Evolutionary conservation across 495 filamentous ascomycete genomes (phyloP), one percentile per base, ranked within the genome.

Genomic region (Penicillium angulare): DNA sequence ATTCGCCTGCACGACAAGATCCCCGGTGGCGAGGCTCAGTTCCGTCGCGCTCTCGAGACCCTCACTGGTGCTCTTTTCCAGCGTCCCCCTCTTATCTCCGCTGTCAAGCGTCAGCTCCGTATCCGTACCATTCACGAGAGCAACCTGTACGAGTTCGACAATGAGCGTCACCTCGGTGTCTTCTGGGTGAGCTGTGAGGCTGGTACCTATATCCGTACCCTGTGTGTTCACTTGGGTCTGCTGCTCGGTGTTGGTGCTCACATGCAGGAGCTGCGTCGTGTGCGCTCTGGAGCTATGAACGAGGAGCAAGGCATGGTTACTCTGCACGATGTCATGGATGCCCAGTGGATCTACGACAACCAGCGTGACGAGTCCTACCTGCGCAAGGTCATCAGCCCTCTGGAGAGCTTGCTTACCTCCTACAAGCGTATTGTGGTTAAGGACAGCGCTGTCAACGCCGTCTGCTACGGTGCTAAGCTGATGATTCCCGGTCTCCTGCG

Each of bases 161-260:
- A 97, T 67, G 91, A 97, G 49, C 84, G 93, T 52, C 89, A 97
- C 64, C 81, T 98, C n/a, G 95, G 87, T 69, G 91, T 97, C 26
- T 98, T 98, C 82, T 97, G 93, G 93, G 95, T 97, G 50, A 92
- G 88, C 71, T 98, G 93, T 69, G 93, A 98, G 72, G 93, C 93
- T 52, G 93, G 93, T 63, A 97, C 93, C 26, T 98, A 98, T 65
- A 97, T 98, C 66, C 87, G 93, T 72, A 97, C 95, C 10, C 83
- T 98, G 17, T 98, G 93, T 74, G 93, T 97, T 31, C 93, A 98
- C 74, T 72, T 98, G 55, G 93, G 93, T 51, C 78, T 97, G 50
- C 69, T 98, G 45, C 79, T 97, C 34, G 93, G 93, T 61, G 90
- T 96, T 35, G 93, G 95, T 55, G 93, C 88, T 9, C 93, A 98